phyloP scores from a whole-genome alignment of 768 basidiomycete species.

The Cystobasidium tubakii region DNA sequence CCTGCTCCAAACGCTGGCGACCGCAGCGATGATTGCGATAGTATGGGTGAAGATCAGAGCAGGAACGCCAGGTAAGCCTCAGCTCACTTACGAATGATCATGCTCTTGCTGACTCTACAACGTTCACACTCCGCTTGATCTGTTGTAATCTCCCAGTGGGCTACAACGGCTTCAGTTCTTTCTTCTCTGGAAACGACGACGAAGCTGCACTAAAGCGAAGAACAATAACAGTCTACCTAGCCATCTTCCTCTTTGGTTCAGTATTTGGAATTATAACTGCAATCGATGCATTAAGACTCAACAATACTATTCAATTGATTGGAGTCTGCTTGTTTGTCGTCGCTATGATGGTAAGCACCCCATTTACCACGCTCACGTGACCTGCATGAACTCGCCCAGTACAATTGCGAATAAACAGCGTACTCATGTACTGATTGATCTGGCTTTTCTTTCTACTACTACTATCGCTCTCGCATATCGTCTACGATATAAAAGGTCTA shows the following conservation, averaged over 20 bases:
- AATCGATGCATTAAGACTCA: conserved; percentile 39
- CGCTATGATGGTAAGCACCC: conserved; percentile 30
- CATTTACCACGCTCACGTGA: neutral
- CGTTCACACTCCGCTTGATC: too few species aligned
- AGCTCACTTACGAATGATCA: neutral
- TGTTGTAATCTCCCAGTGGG: neutral
- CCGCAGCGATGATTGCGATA: conserved; percentile 21
- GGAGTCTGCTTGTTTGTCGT: conserved; percentile 34
- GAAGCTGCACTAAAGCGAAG: conserved; percentile 1
- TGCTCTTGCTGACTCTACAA: neutral
- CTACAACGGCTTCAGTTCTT: neutral
- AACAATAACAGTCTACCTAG: conserved; percentile 41
- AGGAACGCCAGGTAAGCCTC: neutral
- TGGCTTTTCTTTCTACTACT: neutral
- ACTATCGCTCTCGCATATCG: neutral
- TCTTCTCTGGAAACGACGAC: conserved; percentile 17
- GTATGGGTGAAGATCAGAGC: conserved; percentile 23
- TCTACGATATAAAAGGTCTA: conserved; percentile 15
- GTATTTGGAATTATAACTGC: conserved; percentile 34
- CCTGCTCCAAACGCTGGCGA: conserved; percentile 28
- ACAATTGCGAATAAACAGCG: neutral
- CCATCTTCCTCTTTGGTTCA: conserved; percentile 38
- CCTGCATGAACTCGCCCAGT: too few species aligned
- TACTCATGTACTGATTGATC: neutral
- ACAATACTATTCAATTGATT: conserved; percentile 39